A percentile compares a stretch with the other conserved stretches of the same genome.
Conservation (phyloP, 306 rosid genomes). For the Trifolium fragiferum region DNA sequence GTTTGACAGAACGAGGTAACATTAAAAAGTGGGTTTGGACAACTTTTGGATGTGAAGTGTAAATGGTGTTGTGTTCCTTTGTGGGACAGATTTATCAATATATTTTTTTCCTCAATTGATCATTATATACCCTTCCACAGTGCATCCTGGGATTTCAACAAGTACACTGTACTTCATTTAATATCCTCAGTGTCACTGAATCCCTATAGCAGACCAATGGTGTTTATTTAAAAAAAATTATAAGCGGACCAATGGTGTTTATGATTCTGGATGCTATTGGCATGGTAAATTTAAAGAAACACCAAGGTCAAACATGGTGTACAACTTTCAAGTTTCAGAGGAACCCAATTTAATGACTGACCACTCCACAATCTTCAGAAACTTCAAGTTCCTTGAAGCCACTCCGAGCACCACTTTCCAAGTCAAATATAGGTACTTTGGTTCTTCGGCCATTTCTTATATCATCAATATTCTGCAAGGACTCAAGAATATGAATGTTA, state of each 20-base stretch:
- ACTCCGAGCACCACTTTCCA: slow-evolving; percentile 94
- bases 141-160: not conserved
- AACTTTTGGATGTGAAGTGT: slow-evolving; percentile 24
- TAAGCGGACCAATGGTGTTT: not conserved
- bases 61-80: slow-evolving; percentile 27
- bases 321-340: slow-evolving; percentile 31
- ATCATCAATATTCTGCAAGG: slow-evolving; percentile 89
- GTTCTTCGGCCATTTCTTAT: slow-evolving; percentile 82
- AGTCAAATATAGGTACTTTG: slow-evolving; percentile 88
- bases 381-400: slow-evolving; percentile 95
- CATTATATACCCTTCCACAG: not conserved
- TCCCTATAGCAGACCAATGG: slow-evolving; percentile 12
- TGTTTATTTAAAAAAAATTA: not conserved
- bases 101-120: slow-evolving; percentile 14
- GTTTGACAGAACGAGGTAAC: slow-evolving; percentile 33
- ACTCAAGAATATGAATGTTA: slow-evolving; percentile 42
- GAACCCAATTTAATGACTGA: slow-evolving; percentile 53
- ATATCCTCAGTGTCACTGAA: slow-evolving; percentile 6
- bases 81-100: slow-evolving; percentile 19
- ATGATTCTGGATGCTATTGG: slow-evolving; percentile 20
- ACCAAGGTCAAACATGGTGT: slow-evolving; percentile 14
- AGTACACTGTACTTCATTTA: not conserved
- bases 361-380: slow-evolving; percentile 99
- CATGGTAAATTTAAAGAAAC: slow-evolving; percentile 15
- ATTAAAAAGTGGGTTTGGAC: slow-evolving; percentile 12